Base-by-base conservation (phyloP, 2,329 filamentous ascomycete genomes). In the Diaporthe caulivora region DNA sequence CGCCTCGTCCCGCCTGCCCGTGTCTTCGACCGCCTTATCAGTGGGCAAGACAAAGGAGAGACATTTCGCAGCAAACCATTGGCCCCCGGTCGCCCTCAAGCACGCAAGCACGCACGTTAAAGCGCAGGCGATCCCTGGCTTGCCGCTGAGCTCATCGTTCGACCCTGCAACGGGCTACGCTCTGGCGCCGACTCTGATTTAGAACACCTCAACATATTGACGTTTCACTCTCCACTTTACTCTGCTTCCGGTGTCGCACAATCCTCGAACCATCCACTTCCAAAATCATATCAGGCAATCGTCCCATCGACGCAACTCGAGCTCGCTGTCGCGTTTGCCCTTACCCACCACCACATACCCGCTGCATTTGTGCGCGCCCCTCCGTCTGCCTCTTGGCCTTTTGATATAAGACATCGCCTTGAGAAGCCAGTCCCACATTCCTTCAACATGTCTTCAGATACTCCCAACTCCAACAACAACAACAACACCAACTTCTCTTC, bases 381-480 rank as follows among this genome's bases (percentile, higher is more conserved):
- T 51, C 31, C n/a, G 26, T 37, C 49, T n/a, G 18, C 54, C 21
- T 17, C 24, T 15, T 51, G 29, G 44, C 24, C 29, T 3, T 44
- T 68, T 54, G 34, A 29, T 74, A 75, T 72, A 74, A 72, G 58
- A 68, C 37, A 26, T 26, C 40, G 37, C 34, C 68, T 37, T 29
- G 58, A 74, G 57, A 58, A 42, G 31, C n/a, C 70, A 49, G 47
- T 47, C 44, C 64, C 29, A 37, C 55, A 40, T 31, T 47, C 29
- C 47, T 26, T 64, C 77, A 78, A 47, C 67, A 81, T 81, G 80
- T 81, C 79, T 77, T 77, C 78, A 58, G 79, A 81, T 70, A 79
- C 74, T 75, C 74, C 77, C 73, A 80, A 78, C 77, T 82, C 80
- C 74, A 80, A 78, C 76, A 47, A 57, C 68, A 58, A 15, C 62